Base-by-base conservation (phyloP, 805 yeast species). In the Hagleromyces aurorensis region DNA sequence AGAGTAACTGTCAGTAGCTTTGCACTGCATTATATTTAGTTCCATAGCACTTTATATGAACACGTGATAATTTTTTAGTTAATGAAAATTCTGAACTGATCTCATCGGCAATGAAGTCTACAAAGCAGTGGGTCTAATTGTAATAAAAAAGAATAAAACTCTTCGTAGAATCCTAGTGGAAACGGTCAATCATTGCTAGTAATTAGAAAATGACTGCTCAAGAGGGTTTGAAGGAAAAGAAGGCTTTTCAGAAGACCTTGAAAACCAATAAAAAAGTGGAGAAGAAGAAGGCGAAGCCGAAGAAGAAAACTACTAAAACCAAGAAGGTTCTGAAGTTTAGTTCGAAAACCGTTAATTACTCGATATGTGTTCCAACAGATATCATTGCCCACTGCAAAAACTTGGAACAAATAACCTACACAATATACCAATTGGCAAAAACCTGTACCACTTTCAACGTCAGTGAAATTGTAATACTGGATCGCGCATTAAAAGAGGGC, bases 341-440 rank as follows among this genome's bases (percentile, higher is more conserved):
- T 5, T 33, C 47, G 1, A 44, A 46, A 32, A 32, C 25, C 5
- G 34, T 46, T 11, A 66, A 65, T 43, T 68, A 68, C 37, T 66
- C 85, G 1, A 44, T 85, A 3, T 83, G 94, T 49, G 65, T 85
- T 19, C 93, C 95, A 1, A 72, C 89, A 1, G 65, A 77, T 1
- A 62, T 76, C 11, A 67, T 85, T 1, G 47, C 70, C 5, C 70
- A 75, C 44, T 79, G 89, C 27, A 59, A 57, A 21, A 78, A 77
- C 40, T 59, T 83, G 28, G 78, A 78, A 38, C 94, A 85, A 50
- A 75, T 74, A 9, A 85, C 94, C 0, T 64, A 70, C 34, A 64
- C 74, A 1, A 75, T 81, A 1, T 81, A 86, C 46, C 93, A 85
- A 53, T 66, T 87, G 10, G 87, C 94, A 8, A 73, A 79, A 45